Evolutionary conservation across 2,329 filamentous ascomycete genomes (phyloP), one percentile per base, ranked within the genome.

Genomic region (Trichoderma asperellum): DNA sequence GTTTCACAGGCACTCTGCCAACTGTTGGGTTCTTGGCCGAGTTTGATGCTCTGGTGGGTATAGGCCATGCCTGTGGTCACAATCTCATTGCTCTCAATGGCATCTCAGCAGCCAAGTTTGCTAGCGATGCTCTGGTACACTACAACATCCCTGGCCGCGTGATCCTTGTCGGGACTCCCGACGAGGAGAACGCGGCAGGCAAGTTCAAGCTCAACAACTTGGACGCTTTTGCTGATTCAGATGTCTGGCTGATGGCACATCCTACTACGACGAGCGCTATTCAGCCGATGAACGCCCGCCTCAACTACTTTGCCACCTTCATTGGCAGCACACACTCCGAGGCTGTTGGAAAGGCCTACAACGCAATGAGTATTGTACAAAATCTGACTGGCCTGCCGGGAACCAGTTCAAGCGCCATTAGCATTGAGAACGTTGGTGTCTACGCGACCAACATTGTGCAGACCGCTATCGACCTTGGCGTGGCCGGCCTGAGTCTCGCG

Each of bases 201-300:
- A 73, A 72, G 58, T 70, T 67, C 57, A 68, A 56, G 55, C 69
- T 73, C 37, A 72, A 72, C 60, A 61, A 70, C 37, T n/a, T 43
- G 52, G 58, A 65, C 8, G 72, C 72, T 16, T 73, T 72, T 40
- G 61, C 70, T 16, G 61, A 56, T 43, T 59, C 72, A 1, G 68
- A 72, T 14, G 37, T 73, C 58, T 73, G 71, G 71, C 29, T 73
- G 35, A 73, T 73, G 72, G 72, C 72, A 14, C 72, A 73, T 35
- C 72, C 72, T 16, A 72, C 67, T 24, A 63, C 34, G 3, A 61
- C 64, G 18, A 70, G 67, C 24, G 72, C 72, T 8, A 52, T 73
- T 2, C 72, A 73, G 64, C 70, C 72, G 11, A 73, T 73, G 72
- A 73, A 73, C 58, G 63, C 67, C 3, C 69, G 72, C 7, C 67